These are phyloP conservation scores for Pontederia crassipes DNA, from an alignment of 176 grass and related monocot genomes.

Conservation along the genomic window DNA sequence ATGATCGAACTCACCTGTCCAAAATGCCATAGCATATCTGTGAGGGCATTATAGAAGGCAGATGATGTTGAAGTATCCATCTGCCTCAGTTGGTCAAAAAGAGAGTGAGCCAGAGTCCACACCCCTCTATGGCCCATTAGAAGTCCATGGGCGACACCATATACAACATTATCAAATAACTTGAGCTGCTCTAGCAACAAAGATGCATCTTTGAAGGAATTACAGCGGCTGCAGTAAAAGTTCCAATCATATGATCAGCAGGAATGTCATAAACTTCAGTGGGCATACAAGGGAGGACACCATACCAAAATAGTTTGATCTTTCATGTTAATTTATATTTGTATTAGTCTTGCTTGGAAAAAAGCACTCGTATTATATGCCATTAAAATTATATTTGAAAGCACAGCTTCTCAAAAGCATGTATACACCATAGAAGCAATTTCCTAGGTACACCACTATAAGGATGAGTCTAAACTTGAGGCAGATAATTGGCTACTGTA, in stretches of 20 bases:
- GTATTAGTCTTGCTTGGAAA: too few relatives aligned
- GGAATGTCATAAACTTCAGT: neutral
- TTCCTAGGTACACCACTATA: too few relatives aligned
- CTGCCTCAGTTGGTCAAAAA: conserved; percentile 68
- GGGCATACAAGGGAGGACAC: too few relatives aligned
- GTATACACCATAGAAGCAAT: too few relatives aligned
- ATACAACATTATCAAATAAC: conserved; percentile 90
- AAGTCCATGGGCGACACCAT: conserved; percentile 84
- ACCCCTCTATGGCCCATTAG: conserved; percentile 72
- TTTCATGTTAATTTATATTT: too few relatives aligned
- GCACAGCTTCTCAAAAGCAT: too few relatives aligned
- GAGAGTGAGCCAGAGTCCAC: conserved; percentile 53
- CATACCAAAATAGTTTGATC: too few relatives aligned
- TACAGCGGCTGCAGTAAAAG: conserved; percentile 61
- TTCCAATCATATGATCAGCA: conserved; percentile 13
- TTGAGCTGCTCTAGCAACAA: conserved; percentile 91
- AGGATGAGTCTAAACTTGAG: too few relatives aligned
- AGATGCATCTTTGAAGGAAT: conserved; percentile 88
- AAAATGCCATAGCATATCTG: conserved; percentile 99
- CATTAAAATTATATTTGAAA: too few relatives aligned
- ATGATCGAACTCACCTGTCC: conserved; percentile 59
- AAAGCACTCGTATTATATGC: too few relatives aligned
- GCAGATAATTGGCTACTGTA: too few relatives aligned
- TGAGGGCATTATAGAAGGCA: conserved; percentile 98
- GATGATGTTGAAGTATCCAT: conserved; percentile 93